These are phyloP conservation scores for Neurospora cerealis DNA, from an alignment of 495 filamentous ascomycete genomes.

Conservation along the genomic window DNA sequence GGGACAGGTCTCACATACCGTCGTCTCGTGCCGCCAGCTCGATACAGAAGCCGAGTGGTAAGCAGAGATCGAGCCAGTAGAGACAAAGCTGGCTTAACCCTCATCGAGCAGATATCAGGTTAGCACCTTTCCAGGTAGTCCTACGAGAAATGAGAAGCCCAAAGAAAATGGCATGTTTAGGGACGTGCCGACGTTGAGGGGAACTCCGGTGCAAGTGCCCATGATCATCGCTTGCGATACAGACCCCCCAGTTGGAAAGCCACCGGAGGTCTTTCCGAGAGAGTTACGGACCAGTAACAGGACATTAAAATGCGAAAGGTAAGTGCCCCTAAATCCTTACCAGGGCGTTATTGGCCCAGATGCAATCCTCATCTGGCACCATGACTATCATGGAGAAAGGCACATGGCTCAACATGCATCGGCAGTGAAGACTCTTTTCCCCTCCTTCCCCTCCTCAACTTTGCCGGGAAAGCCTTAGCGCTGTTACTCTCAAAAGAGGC, in stretches of 20 bases:
- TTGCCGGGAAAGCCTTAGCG: not conserved
- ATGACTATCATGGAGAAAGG: not conserved
- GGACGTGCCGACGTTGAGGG: not conserved
- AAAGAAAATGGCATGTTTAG: not conserved
- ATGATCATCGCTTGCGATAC: not conserved
- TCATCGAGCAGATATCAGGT: not conserved
- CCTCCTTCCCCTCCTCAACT: not conserved
- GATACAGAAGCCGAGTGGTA: not conserved
- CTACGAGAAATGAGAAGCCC: not conserved
- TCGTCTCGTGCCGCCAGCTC: not conserved
- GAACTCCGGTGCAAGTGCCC: not conserved
- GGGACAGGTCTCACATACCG: not conserved
- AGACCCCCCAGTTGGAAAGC: not conserved
- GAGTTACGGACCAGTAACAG: not conserved
- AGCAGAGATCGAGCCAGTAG: not conserved
- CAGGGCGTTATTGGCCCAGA: not conserved
- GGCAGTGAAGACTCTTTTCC: not conserved
- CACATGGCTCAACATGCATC: not conserved
- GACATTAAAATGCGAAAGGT: not conserved
- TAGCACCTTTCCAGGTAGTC: not conserved
- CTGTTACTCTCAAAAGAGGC: not conserved
- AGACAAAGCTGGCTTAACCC: not conserved
- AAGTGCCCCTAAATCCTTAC: not conserved
- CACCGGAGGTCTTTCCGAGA: not conserved
- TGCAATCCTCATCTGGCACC: not conserved